phyloP scores from a whole-genome alignment of 2,329 filamentous ascomycete genomes.

The Geosmithia putterillii region DNA sequence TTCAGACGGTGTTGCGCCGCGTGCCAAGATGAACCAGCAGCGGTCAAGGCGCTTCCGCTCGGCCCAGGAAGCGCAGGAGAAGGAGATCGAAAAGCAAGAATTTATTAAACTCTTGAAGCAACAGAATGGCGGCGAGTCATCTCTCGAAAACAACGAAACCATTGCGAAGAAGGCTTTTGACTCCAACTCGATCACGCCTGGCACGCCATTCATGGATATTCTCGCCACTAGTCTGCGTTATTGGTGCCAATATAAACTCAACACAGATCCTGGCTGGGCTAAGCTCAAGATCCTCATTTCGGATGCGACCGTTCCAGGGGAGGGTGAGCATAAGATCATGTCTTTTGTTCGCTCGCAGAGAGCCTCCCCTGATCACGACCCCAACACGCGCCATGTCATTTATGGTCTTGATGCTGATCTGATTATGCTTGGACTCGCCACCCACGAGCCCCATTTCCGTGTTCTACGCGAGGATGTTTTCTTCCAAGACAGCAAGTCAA shows the following conservation, averaged over 20 bases:
- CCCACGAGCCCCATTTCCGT: conserved; percentile 93
- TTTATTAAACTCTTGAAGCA: conserved; percentile 74
- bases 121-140: conserved; percentile 54
- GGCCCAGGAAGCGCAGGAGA: conserved; percentile 87
- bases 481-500: conserved; percentile 71
- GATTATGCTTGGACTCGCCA: conserved; percentile 95
- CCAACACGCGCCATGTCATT: conserved; percentile 95
- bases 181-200: conserved; percentile 75
- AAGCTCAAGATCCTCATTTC: conserved; percentile 97
- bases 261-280: conserved; percentile 91
- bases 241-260: conserved; percentile 96
- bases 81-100: conserved; percentile 82
- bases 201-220: conserved; percentile 97
- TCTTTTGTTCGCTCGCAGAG: conserved; percentile 91
- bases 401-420: conserved; percentile 96
- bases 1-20: conserved; percentile 84
- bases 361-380: conserved; percentile 79
- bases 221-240: conserved; percentile 82
- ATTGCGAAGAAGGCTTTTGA: conserved; percentile 87
- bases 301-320: conserved; percentile 91
- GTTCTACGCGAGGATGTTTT: conserved; percentile 97
- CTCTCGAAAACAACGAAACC: conserved; percentile 48
- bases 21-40: conserved; percentile 99
- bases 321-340: conserved; percentile 99
- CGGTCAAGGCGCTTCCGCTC: conserved; percentile 90